Percentiles rank a stretch among this genome's conserved stretches.
Conservation (phyloP, 2,329 filamentous ascomycete genomes). For the Decorospora gaudefroyi region DNA sequence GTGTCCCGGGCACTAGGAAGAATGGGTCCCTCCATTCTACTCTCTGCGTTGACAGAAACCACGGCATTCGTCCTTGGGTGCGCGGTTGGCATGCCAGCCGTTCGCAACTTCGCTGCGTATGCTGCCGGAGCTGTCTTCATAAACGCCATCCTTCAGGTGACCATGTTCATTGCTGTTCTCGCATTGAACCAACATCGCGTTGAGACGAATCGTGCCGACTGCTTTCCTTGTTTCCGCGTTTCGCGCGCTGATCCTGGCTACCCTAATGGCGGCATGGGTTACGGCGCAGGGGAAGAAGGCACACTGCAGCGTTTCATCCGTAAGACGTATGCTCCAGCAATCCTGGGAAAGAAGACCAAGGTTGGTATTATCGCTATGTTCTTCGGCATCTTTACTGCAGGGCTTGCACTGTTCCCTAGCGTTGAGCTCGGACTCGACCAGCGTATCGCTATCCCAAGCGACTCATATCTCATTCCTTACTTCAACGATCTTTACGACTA, state of each 20-base stretch:
- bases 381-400: constrained; percentile 83
- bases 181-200: constrained; percentile 89
- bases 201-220: constrained; percentile 85
- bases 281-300: constrained; percentile 82
- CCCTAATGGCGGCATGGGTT: constrained; percentile 64
- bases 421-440: constrained; percentile 90
- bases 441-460: constrained; percentile 88
- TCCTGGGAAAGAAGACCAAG: constrained; percentile 82
- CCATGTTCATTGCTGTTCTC: constrained; percentile 92
- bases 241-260: constrained; percentile 73
- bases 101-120: constrained; percentile 95
- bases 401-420: constrained; percentile 79
- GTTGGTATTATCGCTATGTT: constrained; percentile 77
- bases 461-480: constrained; percentile 92
- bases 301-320: constrained; percentile 84
- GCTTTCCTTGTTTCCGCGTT: constrained; percentile 85
- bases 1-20: constrained; percentile 87
- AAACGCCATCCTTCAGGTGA: constrained; percentile 95
- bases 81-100: constrained; percentile 96
- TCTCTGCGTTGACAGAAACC: constrained; percentile 94
- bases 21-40: constrained; percentile 94
- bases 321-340: constrained; percentile 79
- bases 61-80: constrained; percentile 90
- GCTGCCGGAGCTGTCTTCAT: constrained; percentile 95
- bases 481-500: constrained; percentile 96